Evolutionary conservation across 1,139 yeast species (phyloP).

Genomic region (Suhomyces terraborum): DNA sequence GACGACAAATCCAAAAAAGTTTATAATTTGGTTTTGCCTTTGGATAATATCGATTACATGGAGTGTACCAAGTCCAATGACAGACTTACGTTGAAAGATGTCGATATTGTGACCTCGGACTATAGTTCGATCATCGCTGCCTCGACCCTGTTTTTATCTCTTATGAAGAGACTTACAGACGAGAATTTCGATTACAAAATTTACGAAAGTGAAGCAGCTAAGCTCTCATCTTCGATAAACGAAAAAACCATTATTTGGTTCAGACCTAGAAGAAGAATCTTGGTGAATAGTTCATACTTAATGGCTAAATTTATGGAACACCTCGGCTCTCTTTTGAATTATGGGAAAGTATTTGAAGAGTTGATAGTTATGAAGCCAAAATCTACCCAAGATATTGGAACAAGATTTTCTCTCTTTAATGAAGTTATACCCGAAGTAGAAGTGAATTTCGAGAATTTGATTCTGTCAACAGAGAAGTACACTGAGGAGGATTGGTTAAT

Average conservation of each 20-base stretch:
- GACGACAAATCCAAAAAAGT: neutral
- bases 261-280: slow-evolving; percentile 1
- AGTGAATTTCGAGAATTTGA: neutral
- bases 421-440: slow-evolving; percentile 1
- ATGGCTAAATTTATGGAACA: slow-evolving; percentile 3
- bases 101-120: slow-evolving; percentile 5
- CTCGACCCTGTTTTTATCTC: slow-evolving; percentile 6
- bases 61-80: slow-evolving; percentile 6
- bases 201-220: neutral
- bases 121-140: slow-evolving; percentile 8
- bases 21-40: slow-evolving; percentile 11
- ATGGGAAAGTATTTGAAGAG: slow-evolving; percentile 1
- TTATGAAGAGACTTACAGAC: slow-evolving; percentile 4
- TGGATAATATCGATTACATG: slow-evolving; percentile 11
- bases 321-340: slow-evolving; percentile 7
- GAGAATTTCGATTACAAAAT: slow-evolving; percentile 5
- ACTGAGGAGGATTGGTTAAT: slow-evolving; percentile 19
- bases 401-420: slow-evolving; percentile 1
- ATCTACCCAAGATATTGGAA: neutral
- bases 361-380: slow-evolving; percentile 2
- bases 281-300: slow-evolving; percentile 8
- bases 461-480: neutral
- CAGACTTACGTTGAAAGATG: slow-evolving; percentile 8
- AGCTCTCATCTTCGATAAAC: neutral
- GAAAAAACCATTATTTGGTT: slow-evolving; percentile 3